Evolutionary conservation across 75 land plant species (phyloP).

Genomic region (Pseudotsuga menziesii): DNA sequence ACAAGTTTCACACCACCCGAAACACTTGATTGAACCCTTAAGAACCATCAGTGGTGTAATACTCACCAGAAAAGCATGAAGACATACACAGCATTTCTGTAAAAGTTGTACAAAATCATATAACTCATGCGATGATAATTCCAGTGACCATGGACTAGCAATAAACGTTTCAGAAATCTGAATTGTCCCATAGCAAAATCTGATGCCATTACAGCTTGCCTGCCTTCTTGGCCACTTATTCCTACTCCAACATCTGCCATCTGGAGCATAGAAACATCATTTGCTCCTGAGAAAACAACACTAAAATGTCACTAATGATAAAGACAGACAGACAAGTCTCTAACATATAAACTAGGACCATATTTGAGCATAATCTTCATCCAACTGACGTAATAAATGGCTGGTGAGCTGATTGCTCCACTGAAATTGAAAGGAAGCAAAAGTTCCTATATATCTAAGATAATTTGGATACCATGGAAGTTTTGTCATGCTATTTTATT

Average conservation of each 20-base stretch:
- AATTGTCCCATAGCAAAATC: constrained; percentile 97
- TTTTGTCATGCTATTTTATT: background rate
- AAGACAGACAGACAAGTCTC: background rate
- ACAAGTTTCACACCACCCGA: no score
- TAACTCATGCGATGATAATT: constrained; percentile 79
- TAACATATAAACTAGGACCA: constrained; percentile 3
- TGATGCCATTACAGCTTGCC: constrained; percentile 95
- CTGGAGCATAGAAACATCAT: constrained; percentile 96
- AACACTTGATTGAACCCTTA: no score
- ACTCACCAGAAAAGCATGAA: constrained; percentile 83
- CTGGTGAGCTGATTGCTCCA: background rate
- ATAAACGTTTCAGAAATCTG: constrained; percentile 64
- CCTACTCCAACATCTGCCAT: constrained; percentile 98
- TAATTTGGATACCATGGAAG: background rate
- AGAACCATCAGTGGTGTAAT: no score
- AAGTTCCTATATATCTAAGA: background rate
- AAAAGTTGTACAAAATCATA: constrained; percentile 84
- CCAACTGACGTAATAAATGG: background rate
- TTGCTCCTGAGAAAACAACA: constrained; percentile 54
- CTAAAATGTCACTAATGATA: background rate
- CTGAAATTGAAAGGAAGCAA: background rate
- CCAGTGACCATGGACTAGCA: constrained; percentile 91
- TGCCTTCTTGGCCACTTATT: constrained; percentile 89
- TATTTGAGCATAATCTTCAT: background rate
- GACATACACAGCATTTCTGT: constrained; percentile 86